phyloP scores from a whole-genome alignment of 2,329 filamentous ascomycete genomes.

The Fusarium torreyae region DNA sequence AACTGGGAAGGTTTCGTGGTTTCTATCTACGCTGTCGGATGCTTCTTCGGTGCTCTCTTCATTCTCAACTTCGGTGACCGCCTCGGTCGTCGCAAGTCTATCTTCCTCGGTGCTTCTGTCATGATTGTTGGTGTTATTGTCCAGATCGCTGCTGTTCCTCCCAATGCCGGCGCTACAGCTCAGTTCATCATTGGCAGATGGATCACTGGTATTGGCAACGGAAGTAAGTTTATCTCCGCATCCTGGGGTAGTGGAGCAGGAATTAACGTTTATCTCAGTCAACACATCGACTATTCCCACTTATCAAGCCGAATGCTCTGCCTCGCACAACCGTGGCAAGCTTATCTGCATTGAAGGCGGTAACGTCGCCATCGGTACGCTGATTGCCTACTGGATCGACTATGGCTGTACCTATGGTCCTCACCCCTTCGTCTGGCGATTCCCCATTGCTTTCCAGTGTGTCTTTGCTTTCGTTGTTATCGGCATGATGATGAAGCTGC shows the following conservation, averaged over 20 bases:
- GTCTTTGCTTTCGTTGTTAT: slow-evolving; percentile 61
- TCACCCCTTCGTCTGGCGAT: slow-evolving; percentile 66
- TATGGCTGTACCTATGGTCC: slow-evolving; percentile 61
- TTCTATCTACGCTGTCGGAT: slow-evolving; percentile 68
- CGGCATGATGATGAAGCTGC: slow-evolving; percentile 60
- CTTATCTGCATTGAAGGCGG: slow-evolving; percentile 67
- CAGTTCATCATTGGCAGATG: slow-evolving; percentile 67
- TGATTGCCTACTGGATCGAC: slow-evolving; percentile 63
- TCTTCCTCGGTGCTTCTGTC: slow-evolving; percentile 68
- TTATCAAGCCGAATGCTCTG: slow-evolving; percentile 70
- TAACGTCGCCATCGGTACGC: slow-evolving; percentile 59
- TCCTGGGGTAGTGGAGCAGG: accelerated
- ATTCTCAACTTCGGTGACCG: slow-evolving; percentile 69
- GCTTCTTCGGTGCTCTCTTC: slow-evolving; percentile 65
- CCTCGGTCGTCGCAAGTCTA: slow-evolving; percentile 66
- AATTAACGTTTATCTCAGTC: slow-evolving; percentile 15
- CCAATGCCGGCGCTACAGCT: slow-evolving; percentile 55
- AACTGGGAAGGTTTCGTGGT: slow-evolving; percentile 65
- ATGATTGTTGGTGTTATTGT: slow-evolving; percentile 75
- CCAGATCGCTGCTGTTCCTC: slow-evolving; percentile 63
- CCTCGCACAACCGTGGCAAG: slow-evolving; percentile 67
- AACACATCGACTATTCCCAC: slow-evolving; percentile 68
- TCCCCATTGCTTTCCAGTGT: slow-evolving; percentile 64
- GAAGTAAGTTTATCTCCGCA: slow-evolving; percentile 39
- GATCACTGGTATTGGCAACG: slow-evolving; percentile 69